Base-by-base conservation (phyloP, 192 early-diverging fungal genomes). In the Backusella liffmaniae region DNA sequence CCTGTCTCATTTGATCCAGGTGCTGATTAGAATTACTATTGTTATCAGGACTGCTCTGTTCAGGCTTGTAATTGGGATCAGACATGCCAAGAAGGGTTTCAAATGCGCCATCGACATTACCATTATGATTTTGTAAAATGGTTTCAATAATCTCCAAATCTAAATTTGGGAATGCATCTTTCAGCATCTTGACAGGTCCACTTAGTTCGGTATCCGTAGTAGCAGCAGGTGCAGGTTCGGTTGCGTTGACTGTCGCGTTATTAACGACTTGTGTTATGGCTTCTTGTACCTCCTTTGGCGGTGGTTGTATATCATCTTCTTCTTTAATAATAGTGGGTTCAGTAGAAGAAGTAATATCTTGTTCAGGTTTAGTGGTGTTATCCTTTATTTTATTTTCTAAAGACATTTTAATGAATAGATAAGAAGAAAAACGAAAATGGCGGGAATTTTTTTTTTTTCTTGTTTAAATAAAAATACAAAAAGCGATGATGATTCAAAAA, bases 51-150 rank as follows among this genome's bases (percentile, higher is more conserved):
- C 32, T 32, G n/a, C 5, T 10, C 2, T 67, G 73, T 12, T 81
- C 81, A 41, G 85, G 77, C 72, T 80, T 82, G 44, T 86, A 88
- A 13, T 80, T 81, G 46, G 87, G 87, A 73, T 88, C 87, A 9
- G 84, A 83, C 62, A 88, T 87, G 68, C 80, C 76, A 3, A 88
- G 75, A 67, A 88, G 78, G 21, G 81, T 77, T 34, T 87, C 85
- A 73, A 88, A 77, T 42, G 82, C 82, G 35, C 76, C 68, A 59
- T 88, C 87, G 10, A 87, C 74, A 51, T 80, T 74, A 16, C 81
- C 83, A 51, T 76, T 74, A 72, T 88, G 83, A 18, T 77, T 79
- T 15, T 83, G 81, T 67, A 86, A 74, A 26, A 88, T 78, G 32
- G 79, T 77, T 73, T 88, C 86, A 72, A 84, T 78, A 3, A 88